These are phyloP conservation scores for Hepatocystis sp. DNA, from an alignment of 169 alveolate genomes.

Conservation along the genomic window DNA sequence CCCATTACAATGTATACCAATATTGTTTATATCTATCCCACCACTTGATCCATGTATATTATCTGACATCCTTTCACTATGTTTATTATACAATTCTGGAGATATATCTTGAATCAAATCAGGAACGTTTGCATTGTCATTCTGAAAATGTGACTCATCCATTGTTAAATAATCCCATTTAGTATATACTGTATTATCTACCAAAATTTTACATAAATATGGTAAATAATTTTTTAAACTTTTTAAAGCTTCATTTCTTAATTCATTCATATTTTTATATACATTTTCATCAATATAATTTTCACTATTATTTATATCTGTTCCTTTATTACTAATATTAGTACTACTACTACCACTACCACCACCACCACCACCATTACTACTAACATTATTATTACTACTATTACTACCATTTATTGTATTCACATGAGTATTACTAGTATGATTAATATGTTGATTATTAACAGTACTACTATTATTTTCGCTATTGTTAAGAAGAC, in stretches of 20 bases:
- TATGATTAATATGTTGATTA: too few relatives aligned
- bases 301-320: slow-evolving; percentile 11
- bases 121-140: slow-evolving; percentile 88
- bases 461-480: too few relatives aligned
- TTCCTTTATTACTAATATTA: not conserved
- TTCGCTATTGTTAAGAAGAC: too few relatives aligned
- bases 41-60: slow-evolving; percentile 77
- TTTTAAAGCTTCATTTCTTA: slow-evolving; percentile 64
- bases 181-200: slow-evolving; percentile 86
- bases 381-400: too few relatives aligned
- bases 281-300: slow-evolving; percentile 54
- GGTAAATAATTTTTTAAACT: slow-evolving; percentile 76
- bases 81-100: slow-evolving; percentile 82
- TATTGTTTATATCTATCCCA: slow-evolving; percentile 7
- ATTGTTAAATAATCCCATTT: slow-evolving; percentile 91
- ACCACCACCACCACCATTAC: too few relatives aligned
- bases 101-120: slow-evolving; percentile 88
- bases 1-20: not conserved
- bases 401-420: too few relatives aligned
- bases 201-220: slow-evolving; percentile 77
- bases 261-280: slow-evolving; percentile 70
- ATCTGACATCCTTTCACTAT: slow-evolving; percentile 35
- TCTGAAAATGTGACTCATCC: slow-evolving; percentile 91
- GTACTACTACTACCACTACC: not conserved
- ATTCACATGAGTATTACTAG: too few relatives aligned